phyloP scores from a whole-genome alignment of 805 yeast species.

The Yarrowia osloensis region DNA sequence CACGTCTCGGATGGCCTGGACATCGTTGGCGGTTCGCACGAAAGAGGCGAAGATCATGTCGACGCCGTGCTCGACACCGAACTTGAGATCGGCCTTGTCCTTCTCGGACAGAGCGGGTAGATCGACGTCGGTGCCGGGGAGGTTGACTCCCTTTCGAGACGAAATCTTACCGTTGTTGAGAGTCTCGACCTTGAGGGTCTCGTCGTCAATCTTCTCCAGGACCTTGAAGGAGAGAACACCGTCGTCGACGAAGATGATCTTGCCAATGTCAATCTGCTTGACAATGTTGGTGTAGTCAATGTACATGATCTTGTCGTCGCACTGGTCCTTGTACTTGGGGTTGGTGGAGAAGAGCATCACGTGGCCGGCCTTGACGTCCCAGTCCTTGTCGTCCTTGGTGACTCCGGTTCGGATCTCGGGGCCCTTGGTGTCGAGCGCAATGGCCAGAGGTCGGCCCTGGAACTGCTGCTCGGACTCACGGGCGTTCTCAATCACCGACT shows the following conservation, averaged over 20 bases:
- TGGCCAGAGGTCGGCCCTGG: slow-evolving; percentile 96
- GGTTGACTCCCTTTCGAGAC: slow-evolving; percentile 98
- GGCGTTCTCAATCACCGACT: slow-evolving; percentile 93
- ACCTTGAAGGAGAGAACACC: slow-evolving; percentile 97
- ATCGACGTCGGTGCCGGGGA: slow-evolving; percentile 98
- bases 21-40: slow-evolving; percentile 92
- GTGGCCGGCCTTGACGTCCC: slow-evolving; percentile 79
- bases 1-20: slow-evolving; percentile 85
- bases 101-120: slow-evolving; percentile 97
- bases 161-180: slow-evolving; percentile 94
- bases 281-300: slow-evolving; percentile 96
- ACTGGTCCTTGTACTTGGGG: slow-evolving; percentile 67
- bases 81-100: slow-evolving; percentile 87
- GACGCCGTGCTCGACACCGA: slow-evolving; percentile 96
- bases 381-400: slow-evolving; percentile 77
- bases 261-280: slow-evolving; percentile 85
- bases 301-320: slow-evolving; percentile 81
- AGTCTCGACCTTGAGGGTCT: slow-evolving; percentile 82
- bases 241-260: slow-evolving; percentile 92
- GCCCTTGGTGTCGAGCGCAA: slow-evolving; percentile 98
- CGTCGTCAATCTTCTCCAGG: slow-evolving; percentile 72
- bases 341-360: slow-evolving; percentile 94
- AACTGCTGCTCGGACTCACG: slow-evolving; percentile 88
- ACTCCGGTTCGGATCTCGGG: slow-evolving; percentile 99
- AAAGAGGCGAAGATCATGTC: slow-evolving; percentile 99